Base-by-base conservation (phyloP, 2,329 filamentous ascomycete genomes). In the Metarhizium album region DNA sequence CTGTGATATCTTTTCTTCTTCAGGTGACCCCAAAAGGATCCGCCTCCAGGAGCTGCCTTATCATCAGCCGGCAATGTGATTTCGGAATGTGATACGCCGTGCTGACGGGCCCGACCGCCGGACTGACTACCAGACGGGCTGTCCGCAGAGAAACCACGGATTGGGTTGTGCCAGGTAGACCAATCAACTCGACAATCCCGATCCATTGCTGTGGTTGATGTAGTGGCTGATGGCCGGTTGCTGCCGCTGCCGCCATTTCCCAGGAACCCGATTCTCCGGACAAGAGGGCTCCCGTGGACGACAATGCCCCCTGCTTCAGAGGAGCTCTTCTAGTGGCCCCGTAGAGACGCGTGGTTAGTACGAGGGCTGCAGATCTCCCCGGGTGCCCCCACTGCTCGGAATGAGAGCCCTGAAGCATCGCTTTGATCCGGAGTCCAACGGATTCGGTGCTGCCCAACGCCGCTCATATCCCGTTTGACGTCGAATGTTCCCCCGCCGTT, bases 401-500 rank as follows among this genome's bases (percentile, higher is more conserved):
- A 70, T 47, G 66, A 64, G 16, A 66, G 60, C 47, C 67, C 66
- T 13, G 68, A 62, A 20, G 69, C 67, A 53, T 69, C 71, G 52
- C 67, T 70, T 50, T 65, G 68, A 58, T 79, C 76, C 14, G 77
- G 72, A 51, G 84, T 74, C 68, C 78, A 82, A 16, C 78, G 73
- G 48, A 84, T 74, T 6, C 59, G 58, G 37, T 65, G 63, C 52
- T 67, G 67, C n/a, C 66, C 68, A 27, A 60, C 56, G 1, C 61
- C 71, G 29, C 51, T 52, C n/a, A 54, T 54, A 46, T 80, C 77
- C 38, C 76, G 74, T 54, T 76, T 78, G 55, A 86, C 75, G 33
- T 86, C 82, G 62, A 98, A 94, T 24, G 79, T 84, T n/a, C 93
- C 93, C 43, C 91, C 91, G 45, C 93, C 93, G 60, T 97, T 97